phyloP scores from a whole-genome alignment of 2,329 filamentous ascomycete genomes.

The Calonectria pseudoturangicola region DNA sequence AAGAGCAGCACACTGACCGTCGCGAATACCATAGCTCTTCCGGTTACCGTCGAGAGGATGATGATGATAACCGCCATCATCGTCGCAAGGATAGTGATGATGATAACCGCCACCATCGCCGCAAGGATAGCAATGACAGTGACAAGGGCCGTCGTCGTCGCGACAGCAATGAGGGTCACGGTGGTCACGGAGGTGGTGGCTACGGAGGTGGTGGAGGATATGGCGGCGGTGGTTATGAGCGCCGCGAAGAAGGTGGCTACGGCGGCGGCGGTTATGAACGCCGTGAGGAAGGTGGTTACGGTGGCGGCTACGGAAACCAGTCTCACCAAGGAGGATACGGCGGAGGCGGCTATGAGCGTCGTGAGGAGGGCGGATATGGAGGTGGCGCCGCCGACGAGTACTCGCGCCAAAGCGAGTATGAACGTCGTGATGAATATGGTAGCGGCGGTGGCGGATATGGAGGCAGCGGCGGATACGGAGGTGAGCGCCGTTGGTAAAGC shows the following conservation, averaged over 20 bases:
- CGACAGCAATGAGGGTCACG: conserved; percentile 34
- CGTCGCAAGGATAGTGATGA: conserved; percentile 53
- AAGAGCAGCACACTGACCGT: conserved; percentile 75
- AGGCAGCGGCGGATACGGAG: conserved; percentile 55
- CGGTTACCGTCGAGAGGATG: conserved; percentile 49
- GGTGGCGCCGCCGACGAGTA: conserved; percentile 34
- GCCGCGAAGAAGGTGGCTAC: conserved; percentile 44
- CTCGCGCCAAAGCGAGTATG: conserved; percentile 32
- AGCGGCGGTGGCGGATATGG: conserved; percentile 44
- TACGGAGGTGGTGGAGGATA: conserved; percentile 9
- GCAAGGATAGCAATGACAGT: conserved; percentile 35
- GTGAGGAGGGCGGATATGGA: conserved; percentile 47
- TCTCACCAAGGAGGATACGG: conserved; percentile 37
- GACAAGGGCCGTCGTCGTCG: conserved; percentile 27
- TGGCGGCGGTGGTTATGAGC: conserved; percentile 45
- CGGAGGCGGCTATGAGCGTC: conserved; percentile 45
- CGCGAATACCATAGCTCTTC: conserved; percentile 65
- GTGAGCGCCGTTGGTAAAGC: conserved; percentile 52
- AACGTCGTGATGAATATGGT: conserved; percentile 50
- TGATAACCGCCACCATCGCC: conserved; percentile 32
- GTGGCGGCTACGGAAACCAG: conserved; percentile 44
- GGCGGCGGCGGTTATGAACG: conserved; percentile 49
- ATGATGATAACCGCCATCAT: conserved; percentile 54
- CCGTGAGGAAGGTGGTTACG: conserved; percentile 43
- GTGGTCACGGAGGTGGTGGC: conserved; percentile 1